Evolutionary conservation across 768 basidiomycete genomes (phyloP), one percentile per base, ranked within the genome.

Genomic region (Agaricus blazei): DNA sequence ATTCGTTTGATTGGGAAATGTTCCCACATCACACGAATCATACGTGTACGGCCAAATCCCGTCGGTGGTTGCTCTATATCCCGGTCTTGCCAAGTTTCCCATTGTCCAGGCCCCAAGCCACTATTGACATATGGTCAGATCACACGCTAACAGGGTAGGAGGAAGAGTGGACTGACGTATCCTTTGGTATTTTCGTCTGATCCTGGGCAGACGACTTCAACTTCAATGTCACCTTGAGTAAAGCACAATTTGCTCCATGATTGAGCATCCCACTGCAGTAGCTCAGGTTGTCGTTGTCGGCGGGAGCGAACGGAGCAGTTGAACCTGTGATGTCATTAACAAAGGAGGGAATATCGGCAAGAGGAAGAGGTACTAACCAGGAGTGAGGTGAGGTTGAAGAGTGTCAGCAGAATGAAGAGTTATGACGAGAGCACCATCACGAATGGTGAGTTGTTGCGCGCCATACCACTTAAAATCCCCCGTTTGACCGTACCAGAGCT

Each of bases 241-340:
- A 91, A 92, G 68, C 88, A 93, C 64, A 93, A 85, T 75, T 93
- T 91, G 70, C 93, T 93, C 91, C 92, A 94, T 40, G 81, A 82
- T 70, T 93, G 90, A 94, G 72, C 89, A 93, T 91, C 4, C 85
- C 90, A 64, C 74, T 83, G 61, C 81, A 72, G 63, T 85, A 93
- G 38, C 72, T 72, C 56, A 88, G 75, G 5, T 72, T 72, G 65
- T 93, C 83, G 60, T 84, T 80, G 24, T 74, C 62, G 0, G 60
- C 72, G 3, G 57, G n/a, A 0, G 74, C 75, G 55, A 80, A 77
- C 0, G 77, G 76, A 0, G 77, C 77, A 0, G 77, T 77, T 2
- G 75, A 77, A 36, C 70, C 73, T 72, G 43, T 5, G 27, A 27
- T 23, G 36, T 11, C 26, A 52, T 19, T 14, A 34, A 43, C 36